phyloP scores from a whole-genome alignment of 179 eudicot species.

The Beta macrorhiza region DNA sequence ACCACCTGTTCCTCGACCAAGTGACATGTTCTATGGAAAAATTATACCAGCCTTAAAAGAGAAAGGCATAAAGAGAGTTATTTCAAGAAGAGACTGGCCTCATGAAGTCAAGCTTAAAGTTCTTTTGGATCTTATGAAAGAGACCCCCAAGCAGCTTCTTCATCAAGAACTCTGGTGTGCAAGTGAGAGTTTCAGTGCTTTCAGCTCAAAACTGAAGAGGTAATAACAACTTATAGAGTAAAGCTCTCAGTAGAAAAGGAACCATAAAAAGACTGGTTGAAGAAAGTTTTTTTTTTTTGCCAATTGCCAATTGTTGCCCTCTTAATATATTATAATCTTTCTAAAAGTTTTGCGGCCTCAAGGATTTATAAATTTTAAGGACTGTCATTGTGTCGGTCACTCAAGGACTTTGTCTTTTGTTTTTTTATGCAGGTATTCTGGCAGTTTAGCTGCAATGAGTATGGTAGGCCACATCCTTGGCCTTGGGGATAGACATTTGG shows the following conservation, averaged over 20 bases:
- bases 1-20: slow-evolving; percentile 94
- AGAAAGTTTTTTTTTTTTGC: not conserved
- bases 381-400: not conserved
- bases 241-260: not conserved
- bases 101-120: slow-evolving; percentile 96
- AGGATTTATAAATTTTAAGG: not conserved
- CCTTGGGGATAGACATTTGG: slow-evolving; percentile 98
- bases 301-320: not conserved
- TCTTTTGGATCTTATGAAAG: slow-evolving; percentile 92
- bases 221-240: slow-evolving; percentile 27
- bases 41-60: slow-evolving; percentile 99
- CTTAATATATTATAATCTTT: not conserved
- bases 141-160: slow-evolving; percentile 92
- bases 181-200: slow-evolving; percentile 94
- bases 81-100: slow-evolving; percentile 99
- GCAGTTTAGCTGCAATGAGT: slow-evolving; percentile 96
- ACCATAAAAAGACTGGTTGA: not conserved
- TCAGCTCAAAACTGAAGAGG: slow-evolving; percentile 91
- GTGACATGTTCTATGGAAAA: slow-evolving; percentile 99
- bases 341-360: not conserved
- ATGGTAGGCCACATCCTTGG: slow-evolving; percentile 99
- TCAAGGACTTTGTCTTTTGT: not conserved
- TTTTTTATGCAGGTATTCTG: slow-evolving; percentile 63
- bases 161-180: slow-evolving; percentile 99
- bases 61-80: slow-evolving; percentile 98